phyloP scores from a whole-genome alignment of 441 rosid species.

The Populus tomentosa region DNA sequence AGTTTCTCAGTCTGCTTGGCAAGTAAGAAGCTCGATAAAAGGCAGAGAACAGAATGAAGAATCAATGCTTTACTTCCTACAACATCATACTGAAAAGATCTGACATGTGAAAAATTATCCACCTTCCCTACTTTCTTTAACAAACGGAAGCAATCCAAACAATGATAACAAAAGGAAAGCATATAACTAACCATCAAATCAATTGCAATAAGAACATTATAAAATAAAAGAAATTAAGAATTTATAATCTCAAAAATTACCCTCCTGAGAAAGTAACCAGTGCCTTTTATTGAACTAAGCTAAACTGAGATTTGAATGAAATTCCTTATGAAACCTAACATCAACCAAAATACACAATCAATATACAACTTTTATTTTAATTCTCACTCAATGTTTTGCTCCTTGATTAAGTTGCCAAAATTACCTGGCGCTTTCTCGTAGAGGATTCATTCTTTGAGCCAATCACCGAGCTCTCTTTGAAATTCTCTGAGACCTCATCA shows the following conservation, averaged over 20 bases:
- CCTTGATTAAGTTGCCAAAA: neutral
- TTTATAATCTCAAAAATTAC: neutral
- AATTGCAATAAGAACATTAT: neutral
- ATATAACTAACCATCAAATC: neutral
- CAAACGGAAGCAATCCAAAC: neutral
- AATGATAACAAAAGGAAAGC: neutral
- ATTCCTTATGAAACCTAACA: neutral
- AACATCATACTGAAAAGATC: neutral
- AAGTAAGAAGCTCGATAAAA: neutral
- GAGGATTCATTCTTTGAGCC: conserved; percentile 24
- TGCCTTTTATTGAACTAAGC: neutral
- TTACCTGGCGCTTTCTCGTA: conserved; percentile 44
- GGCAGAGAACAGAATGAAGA: neutral
- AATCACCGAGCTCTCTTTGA: conserved; percentile 29
- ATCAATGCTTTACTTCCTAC: neutral
- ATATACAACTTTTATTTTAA: neutral
- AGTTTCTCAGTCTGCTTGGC: neutral
- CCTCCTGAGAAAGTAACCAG: neutral
- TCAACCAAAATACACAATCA: neutral
- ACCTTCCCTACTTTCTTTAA: neutral
- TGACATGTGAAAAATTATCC: neutral
- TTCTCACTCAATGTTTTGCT: neutral
- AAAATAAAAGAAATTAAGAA: neutral
- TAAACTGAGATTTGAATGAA: neutral
- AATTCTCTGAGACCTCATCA: conserved; percentile 34